Evolutionary conservation across 805 yeast species (phyloP).

Genomic region (Candida oleophila): DNA sequence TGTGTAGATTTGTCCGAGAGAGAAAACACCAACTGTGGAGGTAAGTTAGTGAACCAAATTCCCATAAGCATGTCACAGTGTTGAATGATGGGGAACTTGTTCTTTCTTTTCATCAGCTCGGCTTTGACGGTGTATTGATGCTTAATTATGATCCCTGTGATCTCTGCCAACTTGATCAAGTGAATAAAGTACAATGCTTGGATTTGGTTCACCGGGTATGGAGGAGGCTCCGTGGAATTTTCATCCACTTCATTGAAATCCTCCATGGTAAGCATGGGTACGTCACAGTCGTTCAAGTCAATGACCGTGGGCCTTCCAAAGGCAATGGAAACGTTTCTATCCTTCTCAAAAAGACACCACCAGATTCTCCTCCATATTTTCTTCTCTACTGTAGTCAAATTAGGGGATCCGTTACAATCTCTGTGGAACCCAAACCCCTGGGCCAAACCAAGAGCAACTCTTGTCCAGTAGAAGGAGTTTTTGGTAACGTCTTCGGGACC

Average conservation of each 20-base stretch:
- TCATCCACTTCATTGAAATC: constrained; percentile 61
- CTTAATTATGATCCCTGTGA: constrained; percentile 65
- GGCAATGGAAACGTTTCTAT: constrained; percentile 65
- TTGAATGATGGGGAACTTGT: constrained; percentile 47
- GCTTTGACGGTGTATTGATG: constrained; percentile 73
- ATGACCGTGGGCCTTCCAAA: constrained; percentile 72
- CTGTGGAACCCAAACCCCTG: constrained; percentile 78
- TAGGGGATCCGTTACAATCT: constrained; percentile 42
- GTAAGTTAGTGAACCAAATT: constrained; percentile 69
- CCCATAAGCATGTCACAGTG: constrained; percentile 78
- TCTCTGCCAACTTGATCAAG: constrained; percentile 64
- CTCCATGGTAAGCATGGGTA: constrained; percentile 63
- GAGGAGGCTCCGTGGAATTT: constrained; percentile 28
- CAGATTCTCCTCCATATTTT: constrained; percentile 65
- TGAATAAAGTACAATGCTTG: constrained; percentile 62
- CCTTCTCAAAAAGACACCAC: constrained; percentile 78
- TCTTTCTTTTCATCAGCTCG: constrained; percentile 48
- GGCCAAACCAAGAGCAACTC: constrained; percentile 67
- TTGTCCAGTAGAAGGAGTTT: constrained; percentile 67
- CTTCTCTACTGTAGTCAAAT: constrained; percentile 36
- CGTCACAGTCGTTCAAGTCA: constrained; percentile 72
- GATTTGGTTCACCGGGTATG: constrained; percentile 45
- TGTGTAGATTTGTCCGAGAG: constrained; percentile 54
- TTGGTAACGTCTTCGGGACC: constrained; percentile 69
- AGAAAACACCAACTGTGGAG: constrained; percentile 61